Base-by-base conservation (phyloP, 2,329 filamentous ascomycete genomes). In the Verruconis gallopava region DNA sequence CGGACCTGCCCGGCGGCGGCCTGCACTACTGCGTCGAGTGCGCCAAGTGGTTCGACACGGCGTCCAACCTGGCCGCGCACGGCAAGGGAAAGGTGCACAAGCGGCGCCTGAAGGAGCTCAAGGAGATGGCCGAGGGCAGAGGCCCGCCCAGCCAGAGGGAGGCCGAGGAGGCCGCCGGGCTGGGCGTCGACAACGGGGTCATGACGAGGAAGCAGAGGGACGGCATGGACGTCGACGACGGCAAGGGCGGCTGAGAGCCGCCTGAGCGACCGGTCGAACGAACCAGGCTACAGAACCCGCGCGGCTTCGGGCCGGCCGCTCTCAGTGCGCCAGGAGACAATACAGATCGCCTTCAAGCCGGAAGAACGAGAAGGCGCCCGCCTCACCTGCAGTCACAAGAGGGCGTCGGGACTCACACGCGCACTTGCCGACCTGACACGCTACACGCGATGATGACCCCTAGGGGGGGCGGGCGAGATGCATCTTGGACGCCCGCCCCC, bases 31-130 rank as follows among this genome's bases (percentile, higher is more conserved):
- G 91, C 61, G 70, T 81, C 13, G 83, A 94, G 62, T 98, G 91
- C 61, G 81, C 91, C 48, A 96, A 93, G 66, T 96, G 85, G 81
- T 96, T 93, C 60, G 89, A 96, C 60, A 81, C 78, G 38, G 82
- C 91, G 50, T 62, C 73, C 52, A 93, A 84, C 52, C 67, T 93
- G 44, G 68, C 72, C 25, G 70, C 75, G 20, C 91, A 98, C 63
- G 70, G 71, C 44, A 85, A 81, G 60, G 85, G 85, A 52, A 98
- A 95, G 66, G 85, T 84, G 49, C 91, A 98, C 65, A 95, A 88
- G 73, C 77, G 86, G 68, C 81, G 82, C 58, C 65, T 93, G 42
- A 85, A 86, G 59, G 73, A 85, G 53, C 66, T 98, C 46, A 76
- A 77, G 48, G 85, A 93, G 55, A 9, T 9, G 25, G 25, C n/a